Evolutionary conservation across 2,329 filamentous ascomycete species (phyloP), one percentile per base, ranked within the genome.

Genomic region (Talaromyces sp.): DNA sequence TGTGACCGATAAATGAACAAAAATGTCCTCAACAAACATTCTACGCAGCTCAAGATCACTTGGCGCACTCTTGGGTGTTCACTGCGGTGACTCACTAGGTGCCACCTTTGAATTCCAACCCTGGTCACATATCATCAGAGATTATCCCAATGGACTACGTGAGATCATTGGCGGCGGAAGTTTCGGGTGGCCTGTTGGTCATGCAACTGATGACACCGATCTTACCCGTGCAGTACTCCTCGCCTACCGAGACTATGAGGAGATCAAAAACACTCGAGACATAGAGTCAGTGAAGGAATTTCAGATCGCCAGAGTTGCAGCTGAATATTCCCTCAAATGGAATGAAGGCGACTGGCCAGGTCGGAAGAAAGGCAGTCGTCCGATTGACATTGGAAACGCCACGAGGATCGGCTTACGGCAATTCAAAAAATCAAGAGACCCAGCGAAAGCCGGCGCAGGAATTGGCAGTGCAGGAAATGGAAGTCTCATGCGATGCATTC

Each of bases 401-500:
- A 59, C 57, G 42, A 50, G 57, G 16, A 48, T 23, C 6, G 57
- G 57, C 9, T 21, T 59, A 35, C 42, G 50, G 28, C 9, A 48
- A 5, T 59, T 46, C n/a, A 48, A 37, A 8, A 48, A 18, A 5
- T 25, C 40, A 12, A 46, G 23, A n/a, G n/a, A 59, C 21, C 25
- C 57, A 37, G 16, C 25, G 2, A 59, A 59, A 7, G 42, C 57
- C 16, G 57, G 57, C 2, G 40, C 28, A 21, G 57, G 57, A 12
- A 33, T 59, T 12, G 57, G 57, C 5, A 48, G 40, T 59, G 57
- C 57, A 8, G 42, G 57, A 9, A 59, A 59, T 25, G 57, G 57
- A 5, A 59, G 57, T 14, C 23, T 59, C 11, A 59, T 59, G 57
- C 57, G 57, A 18, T 59, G 57, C 50, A 59, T 59, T 37, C 57